A percentile compares a stretch with the other conserved stretches of the same genome.
These are phyloP conservation scores for Cymbopogon citratus DNA, from an alignment of 176 grass and related monocot genomes.

Conservation along the genomic window DNA sequence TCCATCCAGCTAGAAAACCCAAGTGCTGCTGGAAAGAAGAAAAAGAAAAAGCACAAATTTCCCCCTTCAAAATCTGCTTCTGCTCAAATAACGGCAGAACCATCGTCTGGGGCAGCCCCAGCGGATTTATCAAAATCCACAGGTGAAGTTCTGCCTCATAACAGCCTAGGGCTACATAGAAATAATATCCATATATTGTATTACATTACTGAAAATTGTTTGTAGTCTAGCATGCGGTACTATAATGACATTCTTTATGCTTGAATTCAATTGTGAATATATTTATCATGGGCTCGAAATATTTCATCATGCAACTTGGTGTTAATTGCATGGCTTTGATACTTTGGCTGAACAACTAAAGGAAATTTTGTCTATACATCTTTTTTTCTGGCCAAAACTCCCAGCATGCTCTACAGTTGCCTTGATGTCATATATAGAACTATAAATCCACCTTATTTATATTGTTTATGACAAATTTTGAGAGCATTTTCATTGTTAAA, in stretches of 20 bases:
- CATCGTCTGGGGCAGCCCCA: neutral
- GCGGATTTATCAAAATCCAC: conserved; percentile 18
- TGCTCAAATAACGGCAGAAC: conserved; percentile 25
- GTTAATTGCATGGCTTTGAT: neutral
- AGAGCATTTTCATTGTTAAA: neutral
- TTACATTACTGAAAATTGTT: neutral
- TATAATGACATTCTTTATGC: neutral
- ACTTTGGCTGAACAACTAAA: neutral
- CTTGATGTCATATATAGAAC: neutral
- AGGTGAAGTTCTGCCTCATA: conserved; percentile 22
- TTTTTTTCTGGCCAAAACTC: neutral
- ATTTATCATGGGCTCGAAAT: neutral
- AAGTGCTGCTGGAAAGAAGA: conserved; percentile 49
- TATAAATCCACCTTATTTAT: conserved; percentile 3
- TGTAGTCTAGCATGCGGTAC: neutral
- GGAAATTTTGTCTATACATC: neutral
- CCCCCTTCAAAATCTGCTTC: conserved; percentile 20
- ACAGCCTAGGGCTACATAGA: conserved; percentile 14
- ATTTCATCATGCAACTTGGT: neutral
- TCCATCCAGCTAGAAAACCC: conserved; percentile 28
- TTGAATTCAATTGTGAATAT: conserved; percentile 14
- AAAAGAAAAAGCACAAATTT: conserved; percentile 37
- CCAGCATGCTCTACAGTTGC: neutral
- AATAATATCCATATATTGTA: neutral
- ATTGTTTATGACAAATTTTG: neutral